Conservation (phyloP, 1,139 yeast genomes). For the Scheffersomyces quercinus region DNA sequence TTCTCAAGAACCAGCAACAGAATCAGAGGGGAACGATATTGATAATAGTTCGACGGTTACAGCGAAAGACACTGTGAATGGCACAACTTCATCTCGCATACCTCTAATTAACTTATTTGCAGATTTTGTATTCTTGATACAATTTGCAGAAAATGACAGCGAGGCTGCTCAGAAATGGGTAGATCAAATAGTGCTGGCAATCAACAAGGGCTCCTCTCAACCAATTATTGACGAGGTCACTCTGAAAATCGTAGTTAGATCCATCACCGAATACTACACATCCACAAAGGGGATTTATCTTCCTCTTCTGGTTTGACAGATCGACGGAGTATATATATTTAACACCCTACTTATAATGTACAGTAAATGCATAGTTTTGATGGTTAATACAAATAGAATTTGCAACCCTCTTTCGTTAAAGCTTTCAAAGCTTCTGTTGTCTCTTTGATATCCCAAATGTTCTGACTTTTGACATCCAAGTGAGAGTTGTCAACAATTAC, state of each 20-base stretch:
- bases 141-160: constrained; percentile 16
- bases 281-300: constrained; percentile 32
- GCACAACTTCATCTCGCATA: neutral
- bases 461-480: constrained; percentile 63
- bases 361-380: neutral
- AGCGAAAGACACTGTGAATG: neutral
- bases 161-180: constrained; percentile 1
- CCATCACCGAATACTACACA: constrained; percentile 30
- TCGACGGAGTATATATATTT: neutral
- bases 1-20: too few relatives aligned
- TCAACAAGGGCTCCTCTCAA: too few relatives aligned
- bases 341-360: neutral
- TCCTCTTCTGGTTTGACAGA: constrained; percentile 30
- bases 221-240: constrained; percentile 14
- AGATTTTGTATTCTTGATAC: constrained; percentile 24
- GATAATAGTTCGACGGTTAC: neutral
- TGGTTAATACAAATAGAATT: constrained; percentile 48
- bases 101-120: constrained; percentile 16
- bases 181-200: too few relatives aligned
- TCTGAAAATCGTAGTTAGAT: constrained; percentile 18
- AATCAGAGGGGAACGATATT: neutral
- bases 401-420: constrained; percentile 44
- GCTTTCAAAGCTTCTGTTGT: constrained; percentile 42
- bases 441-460: constrained; percentile 61
- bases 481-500: constrained; percentile 65